phyloP scores from a whole-genome alignment of 768 basidiomycete genomes.

The Phaffia tasmanica region DNA sequence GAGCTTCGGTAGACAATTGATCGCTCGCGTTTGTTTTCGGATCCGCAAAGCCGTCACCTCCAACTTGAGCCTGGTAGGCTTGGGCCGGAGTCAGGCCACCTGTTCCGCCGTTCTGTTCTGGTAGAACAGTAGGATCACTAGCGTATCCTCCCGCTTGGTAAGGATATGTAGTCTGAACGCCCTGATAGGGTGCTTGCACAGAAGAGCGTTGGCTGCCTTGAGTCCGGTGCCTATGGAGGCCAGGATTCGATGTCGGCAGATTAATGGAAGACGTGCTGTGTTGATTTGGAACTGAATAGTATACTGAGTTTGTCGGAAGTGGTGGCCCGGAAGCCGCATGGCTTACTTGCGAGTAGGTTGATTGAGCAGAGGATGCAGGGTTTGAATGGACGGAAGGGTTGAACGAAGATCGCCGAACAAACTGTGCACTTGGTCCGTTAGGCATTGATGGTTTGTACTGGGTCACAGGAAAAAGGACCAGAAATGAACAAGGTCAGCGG shows the following conservation, averaged over 20 bases:
- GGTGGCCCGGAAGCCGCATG: neutral
- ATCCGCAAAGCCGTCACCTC: conserved; percentile 1
- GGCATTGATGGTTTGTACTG: too few species aligned
- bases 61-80: conserved; percentile 65
- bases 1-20: neutral
- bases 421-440: neutral
- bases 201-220: conserved; percentile 10
- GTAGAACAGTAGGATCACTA: neutral
- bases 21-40: neutral
- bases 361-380: neutral
- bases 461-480: too few species aligned
- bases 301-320: conserved; percentile 1
- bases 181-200: neutral
- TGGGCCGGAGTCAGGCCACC: conserved; percentile 60
- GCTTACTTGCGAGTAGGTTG: neutral
- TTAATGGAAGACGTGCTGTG: conserved; percentile 4
- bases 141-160: neutral
- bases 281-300: neutral
- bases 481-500: too few species aligned
- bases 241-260: conserved; percentile 1
- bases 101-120: neutral
- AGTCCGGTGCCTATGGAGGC: conserved; percentile 3
- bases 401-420: conserved; percentile 2
- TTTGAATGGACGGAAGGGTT: neutral
- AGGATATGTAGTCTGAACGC: neutral